A percentile compares a stretch with the other conserved stretches of the same genome.
Evolutionary conservation across 139 green algal genomes (phyloP).

Genomic region (Tetradesmus obliquus): DNA sequence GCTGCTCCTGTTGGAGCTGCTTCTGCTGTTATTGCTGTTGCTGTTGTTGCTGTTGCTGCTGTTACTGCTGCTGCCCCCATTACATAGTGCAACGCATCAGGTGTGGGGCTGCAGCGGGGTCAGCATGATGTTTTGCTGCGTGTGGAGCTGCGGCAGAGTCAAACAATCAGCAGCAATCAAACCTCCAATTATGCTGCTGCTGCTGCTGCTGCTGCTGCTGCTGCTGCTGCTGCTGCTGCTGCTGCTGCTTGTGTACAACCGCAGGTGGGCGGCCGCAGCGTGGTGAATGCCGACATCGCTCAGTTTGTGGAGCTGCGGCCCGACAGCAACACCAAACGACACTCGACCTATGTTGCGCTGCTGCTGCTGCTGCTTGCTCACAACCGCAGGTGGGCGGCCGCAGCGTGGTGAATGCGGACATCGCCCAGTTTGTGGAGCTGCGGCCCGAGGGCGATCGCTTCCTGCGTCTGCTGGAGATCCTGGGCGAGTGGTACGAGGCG

Average conservation of each 20-base stretch:
- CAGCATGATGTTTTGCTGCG: too few relatives aligned
- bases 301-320: slow-evolving; percentile 94
- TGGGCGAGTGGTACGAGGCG: slow-evolving; percentile 89
- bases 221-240: not conserved
- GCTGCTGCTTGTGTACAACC: not conserved
- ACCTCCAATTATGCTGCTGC: too few relatives aligned
- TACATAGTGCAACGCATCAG: too few relatives aligned
- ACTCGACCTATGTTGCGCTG: too few relatives aligned
- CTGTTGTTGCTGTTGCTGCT: too few relatives aligned
- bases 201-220: too few relatives aligned
- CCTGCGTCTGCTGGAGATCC: slow-evolving; percentile 93
- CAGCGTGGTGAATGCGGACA: slow-evolving; percentile 95
- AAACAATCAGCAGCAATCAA: too few relatives aligned
- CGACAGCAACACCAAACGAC: slow-evolving; percentile 48
- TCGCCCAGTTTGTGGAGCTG: slow-evolving; percentile 95
- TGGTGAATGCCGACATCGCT: slow-evolving; percentile 96
- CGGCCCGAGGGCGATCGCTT: slow-evolving; percentile 89
- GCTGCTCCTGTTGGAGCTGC: too few relatives aligned
- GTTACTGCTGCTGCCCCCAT: too few relatives aligned
- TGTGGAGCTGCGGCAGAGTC: too few relatives aligned
- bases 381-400: slow-evolving; percentile 85
- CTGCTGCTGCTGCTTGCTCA: not conserved
- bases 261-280: slow-evolving; percentile 88
- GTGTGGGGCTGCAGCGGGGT: too few relatives aligned
- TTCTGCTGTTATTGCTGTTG: too few relatives aligned